Conservation (phyloP, 78 protist species). For the Salpingoeca rosetta region DNA sequence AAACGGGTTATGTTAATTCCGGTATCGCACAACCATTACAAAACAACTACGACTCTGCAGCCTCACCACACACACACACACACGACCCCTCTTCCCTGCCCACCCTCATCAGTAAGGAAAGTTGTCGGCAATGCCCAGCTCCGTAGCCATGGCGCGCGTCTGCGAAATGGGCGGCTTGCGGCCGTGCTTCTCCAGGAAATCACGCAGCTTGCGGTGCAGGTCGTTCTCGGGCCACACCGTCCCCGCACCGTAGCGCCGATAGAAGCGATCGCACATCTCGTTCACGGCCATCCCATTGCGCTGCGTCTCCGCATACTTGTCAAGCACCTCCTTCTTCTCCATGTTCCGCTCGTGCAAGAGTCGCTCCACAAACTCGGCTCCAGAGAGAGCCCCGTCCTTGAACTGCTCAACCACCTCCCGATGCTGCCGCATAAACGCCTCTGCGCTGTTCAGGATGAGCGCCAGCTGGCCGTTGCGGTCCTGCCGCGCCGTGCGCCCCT, state of each 20-base stretch:
- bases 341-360: neutral
- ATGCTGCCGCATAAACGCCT: neutral
- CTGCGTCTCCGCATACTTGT: neutral
- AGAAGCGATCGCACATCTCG: neutral
- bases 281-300: neutral
- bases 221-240: neutral
- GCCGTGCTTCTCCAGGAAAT: neutral
- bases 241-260: neutral
- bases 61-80: no score
- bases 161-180: no score
- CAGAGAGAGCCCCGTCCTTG: neutral
- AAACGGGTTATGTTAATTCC: no score
- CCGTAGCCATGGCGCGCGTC: no score
- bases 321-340: neutral
- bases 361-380: neutral
- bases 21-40: no score
- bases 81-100: no score
- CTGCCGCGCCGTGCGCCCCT: neutral
- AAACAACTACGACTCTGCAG: no score
- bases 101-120: no score
- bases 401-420: no score
- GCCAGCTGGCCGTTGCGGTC: neutral
- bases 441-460: neutral
- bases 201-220: neutral
- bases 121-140: no score